Evolutionary conservation across 805 yeast genomes (phyloP).

Genomic region (Starmerella bombicola): DNA sequence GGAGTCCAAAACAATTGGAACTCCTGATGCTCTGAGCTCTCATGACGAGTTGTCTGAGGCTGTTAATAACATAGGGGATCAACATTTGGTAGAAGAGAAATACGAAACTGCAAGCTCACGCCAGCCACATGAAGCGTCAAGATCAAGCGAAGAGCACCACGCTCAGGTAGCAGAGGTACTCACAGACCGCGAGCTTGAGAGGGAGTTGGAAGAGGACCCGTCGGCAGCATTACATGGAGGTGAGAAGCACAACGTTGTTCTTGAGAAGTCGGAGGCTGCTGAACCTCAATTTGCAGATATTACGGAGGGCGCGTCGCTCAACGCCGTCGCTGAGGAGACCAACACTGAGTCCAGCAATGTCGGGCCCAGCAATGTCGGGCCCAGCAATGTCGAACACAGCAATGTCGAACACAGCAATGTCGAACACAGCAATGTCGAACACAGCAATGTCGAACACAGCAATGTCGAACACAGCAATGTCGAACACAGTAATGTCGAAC

Average conservation of each 20-base stretch:
- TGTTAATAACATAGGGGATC: background rate
- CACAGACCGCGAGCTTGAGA: conserved; percentile 4
- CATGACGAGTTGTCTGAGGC: conserved; percentile 1
- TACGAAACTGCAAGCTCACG: background rate
- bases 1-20: background rate
- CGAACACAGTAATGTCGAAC: too few relatives aligned
- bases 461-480: too few relatives aligned
- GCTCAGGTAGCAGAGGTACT: background rate
- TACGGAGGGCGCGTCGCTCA: background rate
- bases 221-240: conserved; percentile 5
- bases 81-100: background rate
- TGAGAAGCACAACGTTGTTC: conserved; percentile 6
- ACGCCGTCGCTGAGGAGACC: too few relatives aligned
- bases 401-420: too few relatives aligned
- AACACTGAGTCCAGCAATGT: too few relatives aligned
- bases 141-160: background rate
- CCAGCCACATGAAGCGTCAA: background rate
- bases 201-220: conserved; percentile 6
- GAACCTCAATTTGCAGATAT: conserved; percentile 7
- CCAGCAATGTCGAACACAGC: too few relatives aligned
- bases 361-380: too few relatives aligned
- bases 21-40: background rate
- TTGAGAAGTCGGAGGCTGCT: background rate
- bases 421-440: too few relatives aligned
- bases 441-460: too few relatives aligned